These are phyloP conservation scores for Geranium rotundifolium DNA, from an alignment of 345 rosid species.

Conservation along the genomic window DNA sequence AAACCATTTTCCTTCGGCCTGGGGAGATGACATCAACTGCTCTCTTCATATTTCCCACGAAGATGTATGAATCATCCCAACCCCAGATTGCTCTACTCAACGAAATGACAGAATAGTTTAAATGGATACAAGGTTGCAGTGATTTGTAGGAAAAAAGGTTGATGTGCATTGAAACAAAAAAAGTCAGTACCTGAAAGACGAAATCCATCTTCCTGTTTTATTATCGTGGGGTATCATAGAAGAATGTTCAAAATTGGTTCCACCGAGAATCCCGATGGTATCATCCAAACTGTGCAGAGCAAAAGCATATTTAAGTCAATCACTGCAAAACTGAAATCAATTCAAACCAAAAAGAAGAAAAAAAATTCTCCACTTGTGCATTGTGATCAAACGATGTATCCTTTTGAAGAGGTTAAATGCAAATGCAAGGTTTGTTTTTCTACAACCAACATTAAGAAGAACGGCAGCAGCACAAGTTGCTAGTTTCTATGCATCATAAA, in stretches of 20 bases:
- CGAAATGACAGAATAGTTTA: background rate
- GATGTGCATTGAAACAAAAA: background rate
- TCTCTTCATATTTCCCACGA: slow-evolving; percentile 45
- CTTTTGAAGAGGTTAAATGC: too few relatives aligned
- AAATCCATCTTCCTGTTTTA: slow-evolving; percentile 55
- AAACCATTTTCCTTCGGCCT: slow-evolving; percentile 16
- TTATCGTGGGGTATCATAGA: slow-evolving; percentile 45
- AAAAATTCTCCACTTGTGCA: background rate
- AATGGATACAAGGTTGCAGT: too few relatives aligned
- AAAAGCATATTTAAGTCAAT: slow-evolving; percentile 2
- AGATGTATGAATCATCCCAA: slow-evolving; percentile 75
- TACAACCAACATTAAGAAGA: background rate
- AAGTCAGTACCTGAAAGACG: slow-evolving; percentile 46
- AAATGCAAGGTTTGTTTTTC: too few relatives aligned
- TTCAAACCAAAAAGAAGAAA: background rate
- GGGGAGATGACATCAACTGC: slow-evolving; percentile 60
- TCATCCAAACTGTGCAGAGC: slow-evolving; percentile 40
- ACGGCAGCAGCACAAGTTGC: background rate
- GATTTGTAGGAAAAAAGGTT: background rate
- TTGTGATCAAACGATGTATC: too few relatives aligned
- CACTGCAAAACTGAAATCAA: background rate
- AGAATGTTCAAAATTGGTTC: slow-evolving; percentile 36
- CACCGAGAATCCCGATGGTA: slow-evolving; percentile 41
- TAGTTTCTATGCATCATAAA: background rate
- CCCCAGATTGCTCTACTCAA: slow-evolving; percentile 70